Conservation (phyloP, 2,329 filamentous ascomycete genomes). For the Ascochyta lentis region DNA sequence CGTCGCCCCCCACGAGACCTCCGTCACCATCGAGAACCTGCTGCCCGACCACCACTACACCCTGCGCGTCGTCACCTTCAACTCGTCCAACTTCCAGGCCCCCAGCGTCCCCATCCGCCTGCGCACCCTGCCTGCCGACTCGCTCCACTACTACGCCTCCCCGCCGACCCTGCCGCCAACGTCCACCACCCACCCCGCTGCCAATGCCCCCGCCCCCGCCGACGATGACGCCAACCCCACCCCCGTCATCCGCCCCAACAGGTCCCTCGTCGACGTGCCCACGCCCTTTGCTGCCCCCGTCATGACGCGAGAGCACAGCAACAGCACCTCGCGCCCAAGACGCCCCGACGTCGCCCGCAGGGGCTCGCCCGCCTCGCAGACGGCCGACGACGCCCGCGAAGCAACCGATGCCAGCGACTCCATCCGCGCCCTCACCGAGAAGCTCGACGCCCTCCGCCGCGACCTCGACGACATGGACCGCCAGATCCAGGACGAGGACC, state of each 20-base stretch:
- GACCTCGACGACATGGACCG: constrained; percentile 82
- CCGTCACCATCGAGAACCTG: constrained; percentile 89
- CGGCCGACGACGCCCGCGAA: constrained; percentile 38
- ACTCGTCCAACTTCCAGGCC: constrained; percentile 89
- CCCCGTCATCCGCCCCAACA: constrained; percentile 60
- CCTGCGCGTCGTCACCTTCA: constrained; percentile 89
- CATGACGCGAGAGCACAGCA: constrained; percentile 71
- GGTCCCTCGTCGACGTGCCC: constrained; percentile 64
- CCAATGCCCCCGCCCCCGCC: constrained; percentile 35
- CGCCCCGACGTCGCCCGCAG: constrained; percentile 76
- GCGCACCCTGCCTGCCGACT: constrained; percentile 64
- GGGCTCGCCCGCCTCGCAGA: constrained; percentile 73
- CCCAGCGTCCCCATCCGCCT: constrained; percentile 85
- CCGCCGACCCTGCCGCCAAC: constrained; percentile 46
- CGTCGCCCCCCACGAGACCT: constrained; percentile 78
- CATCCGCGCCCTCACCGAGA: constrained; percentile 79
- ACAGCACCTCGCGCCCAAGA: constrained; percentile 60
- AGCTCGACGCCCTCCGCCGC: constrained; percentile 77
- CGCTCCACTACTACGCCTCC: constrained; percentile 56
- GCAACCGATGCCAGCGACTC: constrained; percentile 48
- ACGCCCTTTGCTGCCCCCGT: constrained; percentile 66
- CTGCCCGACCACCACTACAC: constrained; percentile 91
- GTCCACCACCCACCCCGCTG: constrained; percentile 53
- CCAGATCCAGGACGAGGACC: constrained; percentile 68
- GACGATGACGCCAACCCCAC: constrained; percentile 58